Percentiles rank a stretch among this genome's conserved stretches.
phyloP scores from a whole-genome alignment of 1,284 basidiomycete genomes.

The Uromyces viciae-fabae region DNA sequence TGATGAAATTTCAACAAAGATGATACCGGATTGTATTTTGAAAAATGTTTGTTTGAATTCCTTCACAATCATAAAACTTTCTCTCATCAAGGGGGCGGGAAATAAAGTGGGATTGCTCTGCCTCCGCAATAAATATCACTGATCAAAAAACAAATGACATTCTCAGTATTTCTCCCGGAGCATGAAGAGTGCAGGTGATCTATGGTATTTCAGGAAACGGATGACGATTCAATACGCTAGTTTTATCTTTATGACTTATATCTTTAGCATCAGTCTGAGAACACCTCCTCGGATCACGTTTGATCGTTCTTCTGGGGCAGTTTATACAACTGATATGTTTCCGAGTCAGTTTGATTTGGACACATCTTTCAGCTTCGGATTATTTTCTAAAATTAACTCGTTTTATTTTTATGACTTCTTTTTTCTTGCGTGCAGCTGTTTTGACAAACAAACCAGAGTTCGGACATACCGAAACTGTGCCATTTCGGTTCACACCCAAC shows the following conservation, averaged over 20 bases:
- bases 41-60: constrained; percentile 66
- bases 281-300: constrained; percentile 81
- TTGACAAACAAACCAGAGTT: constrained; percentile 51
- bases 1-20: constrained; percentile 83
- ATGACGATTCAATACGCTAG: constrained; percentile 86
- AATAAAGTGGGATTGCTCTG: background rate
- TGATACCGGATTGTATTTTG: constrained; percentile 84
- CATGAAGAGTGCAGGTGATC: constrained; percentile 77
- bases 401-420: constrained; percentile 9
- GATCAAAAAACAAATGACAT: no score
- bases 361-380: background rate
- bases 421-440: constrained; percentile 55
- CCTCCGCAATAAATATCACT: no score
- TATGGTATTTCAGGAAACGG: constrained; percentile 97
- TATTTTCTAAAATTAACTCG: constrained; percentile 10
- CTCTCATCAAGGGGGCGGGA: background rate
- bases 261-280: constrained; percentile 78
- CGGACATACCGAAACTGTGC: constrained; percentile 70
- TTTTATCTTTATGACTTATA: constrained; percentile 86
- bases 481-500: constrained; percentile 95
- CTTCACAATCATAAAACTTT: background rate
- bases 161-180: constrained; percentile 79
- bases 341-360: constrained; percentile 64
- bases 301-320: constrained; percentile 78
- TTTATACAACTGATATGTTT: constrained; percentile 83